A percentile compares a stretch with the other conserved stretches of the same genome.
Evolutionary conservation across 768 basidiomycete genomes (phyloP).

Genomic region (Hypsizygus marmoreus): DNA sequence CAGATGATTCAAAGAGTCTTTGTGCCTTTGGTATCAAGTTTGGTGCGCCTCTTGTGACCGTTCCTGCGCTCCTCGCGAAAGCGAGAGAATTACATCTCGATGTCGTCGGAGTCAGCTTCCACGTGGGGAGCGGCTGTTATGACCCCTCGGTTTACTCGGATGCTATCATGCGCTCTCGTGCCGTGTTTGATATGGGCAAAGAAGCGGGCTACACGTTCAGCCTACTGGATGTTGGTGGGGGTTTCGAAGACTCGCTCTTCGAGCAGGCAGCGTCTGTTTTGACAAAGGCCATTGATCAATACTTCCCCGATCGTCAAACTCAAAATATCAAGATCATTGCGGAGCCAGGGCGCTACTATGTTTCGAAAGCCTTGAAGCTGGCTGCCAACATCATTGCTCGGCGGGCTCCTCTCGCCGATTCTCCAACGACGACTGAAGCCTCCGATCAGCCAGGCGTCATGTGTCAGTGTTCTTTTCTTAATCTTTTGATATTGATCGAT

Average conservation of each 20-base stretch:
- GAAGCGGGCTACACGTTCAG: conserved; percentile 80
- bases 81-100: conserved; percentile 79
- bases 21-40: conserved; percentile 96
- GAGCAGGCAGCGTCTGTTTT: conserved; percentile 76
- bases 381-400: conserved; percentile 94
- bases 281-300: conserved; percentile 64
- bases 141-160: conserved; percentile 89
- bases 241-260: conserved; percentile 89
- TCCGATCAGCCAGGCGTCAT: conserved; percentile 63
- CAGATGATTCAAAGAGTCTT: conserved; percentile 95
- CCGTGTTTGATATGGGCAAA: conserved; percentile 85
- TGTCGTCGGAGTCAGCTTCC: conserved; percentile 95
- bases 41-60: conserved; percentile 83
- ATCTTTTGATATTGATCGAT: conserved; percentile 1
- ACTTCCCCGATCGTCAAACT: conserved; percentile 77
- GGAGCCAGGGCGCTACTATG: conserved; percentile 95
- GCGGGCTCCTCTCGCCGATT: conserved; percentile 55
- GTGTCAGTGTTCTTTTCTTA: conserved; percentile 65
- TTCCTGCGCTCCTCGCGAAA: conserved; percentile 76
- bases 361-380: conserved; percentile 88
- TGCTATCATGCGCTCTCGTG: conserved; percentile 80
- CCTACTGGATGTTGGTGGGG: conserved; percentile 93
- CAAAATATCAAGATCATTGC: conserved; percentile 86
- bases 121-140: conserved; percentile 96
- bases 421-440: conserved; percentile 28